Evolutionary conservation across 1,284 basidiomycete genomes (phyloP), one percentile per base, ranked within the genome.

Genomic region (Athelia sp.): DNA sequence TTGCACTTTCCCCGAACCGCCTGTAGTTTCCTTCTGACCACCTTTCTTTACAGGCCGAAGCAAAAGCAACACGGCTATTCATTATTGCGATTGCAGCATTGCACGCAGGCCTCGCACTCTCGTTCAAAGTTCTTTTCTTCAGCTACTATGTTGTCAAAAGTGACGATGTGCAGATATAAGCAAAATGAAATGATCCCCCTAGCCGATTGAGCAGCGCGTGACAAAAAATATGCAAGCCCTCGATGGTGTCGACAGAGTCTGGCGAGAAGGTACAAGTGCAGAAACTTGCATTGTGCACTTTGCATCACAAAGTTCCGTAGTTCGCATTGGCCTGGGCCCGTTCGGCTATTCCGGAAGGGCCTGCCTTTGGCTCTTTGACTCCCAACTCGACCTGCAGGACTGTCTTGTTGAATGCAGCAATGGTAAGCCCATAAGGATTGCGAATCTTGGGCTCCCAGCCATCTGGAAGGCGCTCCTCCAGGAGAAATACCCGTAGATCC

Each of bases 101-200:
- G 11, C 91, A 95, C 58, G 78, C 79, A 1, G 87, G 69, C 1
- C 70, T 94, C 50, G 90, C 92, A 0, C 72, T 95, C 22, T 79
- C 85, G 11, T 90, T 95, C 76, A 91, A 93, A 65, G 70, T 92
- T 18, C 67, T 93, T 29, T 95, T 95, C 73, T 95, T 95, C 73
- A 86, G 81, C 63, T 92, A 88, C 65, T 90, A 90, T 53, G 74
- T 84, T 34, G 64, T 82, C 4, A 68, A 71, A 29, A 13, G 26
- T 29, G 26, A 13, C 26, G 26, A n/a, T n/a, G n/a, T n/a, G n/a
- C n/a, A n/a, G n/a, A n/a, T n/a, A n/a, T n/a, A n/a, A n/a, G n/a
- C n/a, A n/a, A n/a, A n/a, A n/a, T n/a, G n/a, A n/a, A n/a, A n/a
- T n/a, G n/a, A n/a, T n/a, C n/a, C n/a, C n/a, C n/a, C n/a, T n/a